phyloP scores from a whole-genome alignment of 148 eudicot species.

The Gaultheria prostrata region DNA sequence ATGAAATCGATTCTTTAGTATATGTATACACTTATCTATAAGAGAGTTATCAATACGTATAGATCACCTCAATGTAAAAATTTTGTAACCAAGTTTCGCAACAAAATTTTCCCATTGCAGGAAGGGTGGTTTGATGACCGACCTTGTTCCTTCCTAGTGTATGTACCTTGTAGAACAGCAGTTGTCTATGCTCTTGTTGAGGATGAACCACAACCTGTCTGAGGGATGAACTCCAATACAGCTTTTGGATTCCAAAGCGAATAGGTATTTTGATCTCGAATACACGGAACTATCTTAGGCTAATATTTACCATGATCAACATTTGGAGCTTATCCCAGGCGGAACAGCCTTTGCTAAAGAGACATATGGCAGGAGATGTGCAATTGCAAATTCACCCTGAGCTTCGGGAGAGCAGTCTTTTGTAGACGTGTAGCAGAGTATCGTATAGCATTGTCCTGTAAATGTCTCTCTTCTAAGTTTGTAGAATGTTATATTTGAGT shows the following conservation, averaged over 20 bases:
- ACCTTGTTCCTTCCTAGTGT: constrained; percentile 72
- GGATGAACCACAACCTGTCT: constrained; percentile 27
- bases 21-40: neutral
- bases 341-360: neutral
- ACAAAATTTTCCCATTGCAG: constrained; percentile 36
- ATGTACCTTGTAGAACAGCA: constrained; percentile 82
- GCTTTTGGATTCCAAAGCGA: neutral
- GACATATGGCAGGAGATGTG: neutral
- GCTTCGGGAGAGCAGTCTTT: neutral
- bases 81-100: neutral
- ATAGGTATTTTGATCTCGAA: neutral
- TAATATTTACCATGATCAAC: neutral
- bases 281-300: neutral
- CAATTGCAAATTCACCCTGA: neutral
- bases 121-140: constrained; percentile 67
- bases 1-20: neutral
- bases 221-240: neutral
- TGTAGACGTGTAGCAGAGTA: neutral
- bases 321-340: neutral
- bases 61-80: neutral
- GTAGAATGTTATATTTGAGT: neutral
- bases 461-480: neutral
- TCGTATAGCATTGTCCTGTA: neutral
- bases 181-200: constrained; percentile 68
- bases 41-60: neutral